These are phyloP conservation scores for Pinus taeda DNA, from an alignment of 75 land plant species.

Conservation along the genomic window DNA sequence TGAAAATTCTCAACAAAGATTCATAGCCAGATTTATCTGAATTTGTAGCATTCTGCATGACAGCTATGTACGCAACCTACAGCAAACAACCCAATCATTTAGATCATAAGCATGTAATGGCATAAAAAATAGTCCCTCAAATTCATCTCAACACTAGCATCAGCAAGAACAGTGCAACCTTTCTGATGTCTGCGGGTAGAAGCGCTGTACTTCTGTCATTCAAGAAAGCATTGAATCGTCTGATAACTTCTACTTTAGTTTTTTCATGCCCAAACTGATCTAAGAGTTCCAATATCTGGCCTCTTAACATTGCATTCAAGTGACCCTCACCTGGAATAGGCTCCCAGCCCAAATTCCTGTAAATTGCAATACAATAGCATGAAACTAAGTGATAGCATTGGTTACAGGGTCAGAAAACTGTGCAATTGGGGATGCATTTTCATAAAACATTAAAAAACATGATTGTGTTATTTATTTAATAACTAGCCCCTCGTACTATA, in stretches of 20 bases:
- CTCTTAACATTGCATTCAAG: constrained; percentile 84
- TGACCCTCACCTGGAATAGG: constrained; percentile 66
- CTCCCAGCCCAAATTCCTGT: constrained; percentile 95
- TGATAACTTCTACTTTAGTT: constrained; percentile 61
- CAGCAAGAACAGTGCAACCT: constrained; percentile 32
- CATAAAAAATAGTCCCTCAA: neutral
- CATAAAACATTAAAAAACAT: neutral
- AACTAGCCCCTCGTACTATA: neutral
- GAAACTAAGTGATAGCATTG: neutral
- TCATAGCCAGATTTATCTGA: constrained; percentile 74
- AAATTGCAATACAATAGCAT: neutral
- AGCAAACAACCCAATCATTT: constrained; percentile 4
- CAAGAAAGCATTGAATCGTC: constrained; percentile 75
- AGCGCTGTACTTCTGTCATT: constrained; percentile 74
- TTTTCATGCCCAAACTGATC: constrained; percentile 66
- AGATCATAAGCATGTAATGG: neutral
- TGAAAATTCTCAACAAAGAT: constrained; percentile 61
- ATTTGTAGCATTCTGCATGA: constrained; percentile 60
- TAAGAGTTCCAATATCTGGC: constrained; percentile 76
- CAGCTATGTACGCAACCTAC: constrained; percentile 89
- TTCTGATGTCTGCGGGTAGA: constrained; percentile 89
- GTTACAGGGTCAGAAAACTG: too few species aligned
- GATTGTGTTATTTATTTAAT: too few species aligned
- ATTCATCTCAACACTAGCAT: neutral
- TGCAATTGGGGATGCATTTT: neutral